Conservation (phyloP, 2,329 filamentous ascomycete genomes). For the Talaromyces sp. region DNA sequence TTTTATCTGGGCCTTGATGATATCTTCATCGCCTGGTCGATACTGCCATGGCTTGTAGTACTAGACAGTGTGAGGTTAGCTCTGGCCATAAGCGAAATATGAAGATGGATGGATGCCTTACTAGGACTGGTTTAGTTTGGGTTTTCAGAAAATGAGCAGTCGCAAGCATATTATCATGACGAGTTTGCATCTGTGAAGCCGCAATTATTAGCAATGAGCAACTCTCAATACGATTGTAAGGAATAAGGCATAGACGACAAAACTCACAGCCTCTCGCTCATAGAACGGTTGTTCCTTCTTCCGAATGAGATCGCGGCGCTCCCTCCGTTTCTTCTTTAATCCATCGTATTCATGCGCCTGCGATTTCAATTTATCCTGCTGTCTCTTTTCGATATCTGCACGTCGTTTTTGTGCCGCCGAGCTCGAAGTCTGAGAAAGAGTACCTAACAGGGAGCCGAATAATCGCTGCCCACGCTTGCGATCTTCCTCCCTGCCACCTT, state of each 20-base stretch:
- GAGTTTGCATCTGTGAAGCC: slow-evolving; percentile 66
- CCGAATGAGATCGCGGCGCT: slow-evolving; percentile 63
- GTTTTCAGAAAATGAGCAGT: slow-evolving; percentile 76
- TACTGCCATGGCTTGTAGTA: slow-evolving; percentile 86
- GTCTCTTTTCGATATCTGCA: slow-evolving; percentile 78
- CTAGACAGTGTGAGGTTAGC: slow-evolving; percentile 49
- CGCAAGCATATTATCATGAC: slow-evolving; percentile 71
- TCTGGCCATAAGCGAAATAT: background rate
- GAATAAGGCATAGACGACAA: background rate
- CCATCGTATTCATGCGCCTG: slow-evolving; percentile 73
- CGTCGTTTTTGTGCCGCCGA: slow-evolving; percentile 68
- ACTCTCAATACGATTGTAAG: background rate
- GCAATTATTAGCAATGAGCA: no score
- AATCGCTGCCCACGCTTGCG: slow-evolving; percentile 81
- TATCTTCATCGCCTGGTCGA: slow-evolving; percentile 67
- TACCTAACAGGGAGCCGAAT: slow-evolving; percentile 79
- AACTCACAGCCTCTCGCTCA: slow-evolving; percentile 74
- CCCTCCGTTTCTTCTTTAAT: slow-evolving; percentile 65
- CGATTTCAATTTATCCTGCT: slow-evolving; percentile 76
- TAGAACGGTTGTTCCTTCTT: slow-evolving; percentile 72
- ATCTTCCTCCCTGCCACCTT: slow-evolving; percentile 66
- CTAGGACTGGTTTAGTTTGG: slow-evolving; percentile 69
- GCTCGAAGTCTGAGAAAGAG: slow-evolving; percentile 72
- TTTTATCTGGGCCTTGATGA: slow-evolving; percentile 70
- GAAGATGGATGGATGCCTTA: slow-evolving; percentile 50